Evolutionary conservation across 2,329 filamentous ascomycete genomes (phyloP).

Genomic region (Drechslerella coelobrocha): DNA sequence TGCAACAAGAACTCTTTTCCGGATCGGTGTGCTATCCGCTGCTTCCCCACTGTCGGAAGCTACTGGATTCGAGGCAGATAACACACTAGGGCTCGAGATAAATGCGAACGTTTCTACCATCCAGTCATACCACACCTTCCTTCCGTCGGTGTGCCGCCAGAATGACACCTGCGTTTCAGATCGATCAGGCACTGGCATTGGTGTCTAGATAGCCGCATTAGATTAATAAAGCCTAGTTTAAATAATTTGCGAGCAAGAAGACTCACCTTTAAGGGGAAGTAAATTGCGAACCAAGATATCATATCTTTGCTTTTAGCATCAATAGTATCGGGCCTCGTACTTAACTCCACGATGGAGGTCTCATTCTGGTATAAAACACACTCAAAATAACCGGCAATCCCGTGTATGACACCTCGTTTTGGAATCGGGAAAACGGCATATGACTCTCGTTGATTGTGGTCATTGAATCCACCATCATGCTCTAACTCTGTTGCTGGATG

Average conservation of each 20-base stretch:
- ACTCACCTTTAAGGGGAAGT: conserved; percentile 89
- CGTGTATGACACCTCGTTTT: conserved; percentile 83
- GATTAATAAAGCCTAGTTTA: neutral
- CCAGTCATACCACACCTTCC: conserved; percentile 99
- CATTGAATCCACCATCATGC: conserved; percentile 78
- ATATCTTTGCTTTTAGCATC: conserved; percentile 93
- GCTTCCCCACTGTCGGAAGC: neutral
- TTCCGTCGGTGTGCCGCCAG: conserved; percentile 94
- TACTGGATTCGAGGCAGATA: conserved; percentile 4
- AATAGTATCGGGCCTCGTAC: conserved; percentile 90
- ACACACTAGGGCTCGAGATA: neutral
- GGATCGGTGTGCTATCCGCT: neutral
- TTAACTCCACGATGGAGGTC: conserved; percentile 76
- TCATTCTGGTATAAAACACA: conserved; percentile 79
- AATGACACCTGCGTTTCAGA: conserved; percentile 89
- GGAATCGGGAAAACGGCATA: conserved; percentile 78
- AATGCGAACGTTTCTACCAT: conserved; percentile 75
- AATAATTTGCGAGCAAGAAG: neutral
- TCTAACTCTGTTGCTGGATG: conserved; percentile 71
- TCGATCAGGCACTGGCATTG: conserved; percentile 82
- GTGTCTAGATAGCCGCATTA: conserved; percentile 66
- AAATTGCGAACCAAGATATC: conserved; percentile 99
- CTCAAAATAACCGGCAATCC: conserved; percentile 93
- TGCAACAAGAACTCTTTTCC: conserved; percentile 50
- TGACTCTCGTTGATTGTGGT: conserved; percentile 86